phyloP scores from a whole-genome alignment of 441 rosid species.

The Erodium trifolium region DNA sequence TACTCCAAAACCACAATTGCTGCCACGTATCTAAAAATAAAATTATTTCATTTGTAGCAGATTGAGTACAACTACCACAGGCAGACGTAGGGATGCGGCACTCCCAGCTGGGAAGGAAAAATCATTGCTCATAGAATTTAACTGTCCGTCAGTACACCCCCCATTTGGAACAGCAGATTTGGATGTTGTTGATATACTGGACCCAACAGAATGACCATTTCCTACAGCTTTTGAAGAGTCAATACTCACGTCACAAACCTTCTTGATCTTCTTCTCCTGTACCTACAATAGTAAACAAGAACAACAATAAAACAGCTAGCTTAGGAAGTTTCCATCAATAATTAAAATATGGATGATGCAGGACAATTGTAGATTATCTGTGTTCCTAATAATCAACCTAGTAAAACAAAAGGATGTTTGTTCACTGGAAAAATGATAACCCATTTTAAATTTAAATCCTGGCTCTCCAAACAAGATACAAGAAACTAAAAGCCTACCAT shows the following conservation, averaged over 20 bases:
- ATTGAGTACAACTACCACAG: conserved; percentile 72
- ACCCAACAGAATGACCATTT: conserved; percentile 58
- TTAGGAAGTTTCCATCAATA: conserved; percentile 2
- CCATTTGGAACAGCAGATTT: conserved; percentile 51
- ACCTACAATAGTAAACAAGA: conserved; percentile 40
- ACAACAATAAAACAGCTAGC: conserved; percentile 4
- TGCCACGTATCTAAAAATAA: neutral
- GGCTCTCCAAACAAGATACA: too few relatives aligned
- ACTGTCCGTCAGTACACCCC: conserved; percentile 41
- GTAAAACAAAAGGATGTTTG: neutral
- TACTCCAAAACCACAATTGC: neutral
- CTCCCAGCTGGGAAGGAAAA: conserved; percentile 61
- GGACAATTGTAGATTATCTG: neutral
- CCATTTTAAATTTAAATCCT: too few relatives aligned
- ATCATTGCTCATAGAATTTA: conserved; percentile 41
- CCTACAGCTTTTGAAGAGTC: conserved; percentile 57
- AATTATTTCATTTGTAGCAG: neutral
- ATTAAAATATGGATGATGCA: neutral
- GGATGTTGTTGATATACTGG: conserved; percentile 45
- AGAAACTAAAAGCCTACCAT: too few relatives aligned
- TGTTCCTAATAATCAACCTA: conserved; percentile 3
- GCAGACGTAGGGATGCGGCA: conserved; percentile 68
- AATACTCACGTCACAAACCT: conserved; percentile 68
- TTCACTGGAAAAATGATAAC: neutral
- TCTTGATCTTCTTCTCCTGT: conserved; percentile 92